Conservation (phyloP, 192 early-diverging fungal genomes). For the Coemansia sp. region DNA sequence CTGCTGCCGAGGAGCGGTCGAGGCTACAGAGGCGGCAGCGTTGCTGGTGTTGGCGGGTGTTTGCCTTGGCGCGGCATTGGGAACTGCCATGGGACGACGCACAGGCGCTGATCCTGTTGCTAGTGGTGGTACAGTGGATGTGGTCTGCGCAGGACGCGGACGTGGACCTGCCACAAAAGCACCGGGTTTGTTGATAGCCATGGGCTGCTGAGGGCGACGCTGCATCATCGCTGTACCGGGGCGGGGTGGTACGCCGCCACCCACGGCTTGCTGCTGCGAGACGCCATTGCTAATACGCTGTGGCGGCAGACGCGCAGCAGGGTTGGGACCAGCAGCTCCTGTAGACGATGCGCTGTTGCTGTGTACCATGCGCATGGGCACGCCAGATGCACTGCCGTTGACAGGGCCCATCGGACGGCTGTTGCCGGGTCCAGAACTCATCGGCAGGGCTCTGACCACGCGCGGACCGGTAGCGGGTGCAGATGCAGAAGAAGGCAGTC, state of each 20-base stretch:
- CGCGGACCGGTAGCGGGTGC: background rate
- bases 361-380: constrained; percentile 4
- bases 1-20: constrained; percentile 11
- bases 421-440: background rate
- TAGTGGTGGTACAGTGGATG: background rate
- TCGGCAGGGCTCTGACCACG: background rate
- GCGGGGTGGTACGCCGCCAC: background rate
- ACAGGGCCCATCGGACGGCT: background rate
- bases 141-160: background rate
- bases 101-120: background rate
- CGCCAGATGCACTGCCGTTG: background rate
- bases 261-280: background rate
- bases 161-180: constrained; percentile 7
- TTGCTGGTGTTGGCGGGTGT: background rate
- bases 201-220: background rate
- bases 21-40: background rate
- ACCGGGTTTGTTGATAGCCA: background rate
- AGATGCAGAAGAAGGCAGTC: background rate
- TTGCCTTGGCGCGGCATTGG: background rate
- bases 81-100: constrained; percentile 3
- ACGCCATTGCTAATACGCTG: constrained; percentile 5
- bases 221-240: constrained; percentile 1
- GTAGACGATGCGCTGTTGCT: background rate
- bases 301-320: constrained; percentile 2
- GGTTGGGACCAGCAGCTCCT: background rate